Percentiles rank a stretch among this genome's conserved stretches.
Conservation (phyloP, 148 eudicot genomes). For the Rhododendron williamsianum region DNA sequence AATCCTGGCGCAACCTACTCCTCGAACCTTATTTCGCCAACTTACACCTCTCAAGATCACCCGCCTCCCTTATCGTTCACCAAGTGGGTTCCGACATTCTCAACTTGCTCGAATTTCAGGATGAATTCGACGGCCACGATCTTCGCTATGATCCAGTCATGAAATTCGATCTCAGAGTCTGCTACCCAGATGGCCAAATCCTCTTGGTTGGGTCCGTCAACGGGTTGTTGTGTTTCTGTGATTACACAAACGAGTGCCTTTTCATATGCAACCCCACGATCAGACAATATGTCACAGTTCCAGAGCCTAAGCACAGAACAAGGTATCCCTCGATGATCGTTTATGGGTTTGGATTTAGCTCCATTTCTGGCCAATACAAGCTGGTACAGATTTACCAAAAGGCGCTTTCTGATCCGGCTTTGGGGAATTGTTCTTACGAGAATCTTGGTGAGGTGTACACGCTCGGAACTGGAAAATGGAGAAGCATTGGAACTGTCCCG, state of each 20-base stretch:
- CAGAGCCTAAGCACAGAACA: background rate
- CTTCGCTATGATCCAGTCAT: background rate
- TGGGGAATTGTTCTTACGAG: background rate
- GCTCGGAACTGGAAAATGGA: background rate
- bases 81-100: background rate
- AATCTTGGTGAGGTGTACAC: background rate
- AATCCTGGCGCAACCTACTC: background rate
- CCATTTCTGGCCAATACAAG: slow-evolving; percentile 1
- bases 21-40: background rate
- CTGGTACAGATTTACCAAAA: background rate
- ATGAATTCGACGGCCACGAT: background rate
- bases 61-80: background rate
- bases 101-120: background rate
- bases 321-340: background rate
- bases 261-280: slow-evolving; percentile 1
- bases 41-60: background rate
- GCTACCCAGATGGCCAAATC: background rate
- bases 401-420: background rate
- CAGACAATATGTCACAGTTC: background rate
- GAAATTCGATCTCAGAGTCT: background rate
- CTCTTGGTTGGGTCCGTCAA: slow-evolving; percentile 4
- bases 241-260: background rate
- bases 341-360: slow-evolving; percentile 2
- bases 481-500: background rate
- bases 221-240: background rate